Evolutionary conservation across 257 asterid genomes (phyloP).

Genomic region (Gentiana macrophylla): DNA sequence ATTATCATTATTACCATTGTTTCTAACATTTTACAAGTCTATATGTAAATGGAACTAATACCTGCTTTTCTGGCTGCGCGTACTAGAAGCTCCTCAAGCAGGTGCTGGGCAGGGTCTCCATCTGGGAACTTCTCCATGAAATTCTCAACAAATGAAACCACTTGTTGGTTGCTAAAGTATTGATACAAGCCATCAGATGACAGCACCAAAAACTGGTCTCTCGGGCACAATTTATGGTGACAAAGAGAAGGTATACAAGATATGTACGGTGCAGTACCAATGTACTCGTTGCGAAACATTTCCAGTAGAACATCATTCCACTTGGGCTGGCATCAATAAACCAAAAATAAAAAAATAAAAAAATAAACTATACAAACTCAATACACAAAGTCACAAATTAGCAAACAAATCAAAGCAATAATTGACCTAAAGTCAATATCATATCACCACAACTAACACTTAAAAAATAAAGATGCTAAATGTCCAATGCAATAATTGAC

Average conservation of each 20-base stretch:
- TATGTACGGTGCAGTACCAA: constrained; percentile 77
- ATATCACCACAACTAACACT: too few species aligned
- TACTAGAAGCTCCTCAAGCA: constrained; percentile 72
- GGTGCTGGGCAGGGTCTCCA: constrained; percentile 95
- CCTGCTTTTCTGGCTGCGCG: constrained; percentile 98
- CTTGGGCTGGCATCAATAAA: constrained; percentile 57
- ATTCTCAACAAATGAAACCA: constrained; percentile 67
- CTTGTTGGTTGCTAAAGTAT: constrained; percentile 84
- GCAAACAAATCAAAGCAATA: neutral
- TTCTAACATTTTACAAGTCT: too few species aligned
- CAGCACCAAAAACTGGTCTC: constrained; percentile 87
- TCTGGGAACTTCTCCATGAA: constrained; percentile 90
- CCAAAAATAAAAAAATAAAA: constrained; percentile 16
- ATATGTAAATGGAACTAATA: constrained; percentile 11
- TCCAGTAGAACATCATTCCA: constrained; percentile 67
- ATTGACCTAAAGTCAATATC: too few species aligned
- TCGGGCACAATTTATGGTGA: constrained; percentile 73
- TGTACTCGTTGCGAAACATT: constrained; percentile 84
- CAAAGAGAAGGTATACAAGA: constrained; percentile 79
- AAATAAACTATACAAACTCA: constrained; percentile 15
- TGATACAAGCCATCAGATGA: constrained; percentile 94
- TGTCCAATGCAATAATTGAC: too few species aligned
- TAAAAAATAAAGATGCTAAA: too few species aligned
- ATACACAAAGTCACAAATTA: constrained; percentile 2
- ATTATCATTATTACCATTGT: too few species aligned